Evolutionary conservation across 1,284 basidiomycete genomes (phyloP).

Genomic region (Lentinus polychrous): DNA sequence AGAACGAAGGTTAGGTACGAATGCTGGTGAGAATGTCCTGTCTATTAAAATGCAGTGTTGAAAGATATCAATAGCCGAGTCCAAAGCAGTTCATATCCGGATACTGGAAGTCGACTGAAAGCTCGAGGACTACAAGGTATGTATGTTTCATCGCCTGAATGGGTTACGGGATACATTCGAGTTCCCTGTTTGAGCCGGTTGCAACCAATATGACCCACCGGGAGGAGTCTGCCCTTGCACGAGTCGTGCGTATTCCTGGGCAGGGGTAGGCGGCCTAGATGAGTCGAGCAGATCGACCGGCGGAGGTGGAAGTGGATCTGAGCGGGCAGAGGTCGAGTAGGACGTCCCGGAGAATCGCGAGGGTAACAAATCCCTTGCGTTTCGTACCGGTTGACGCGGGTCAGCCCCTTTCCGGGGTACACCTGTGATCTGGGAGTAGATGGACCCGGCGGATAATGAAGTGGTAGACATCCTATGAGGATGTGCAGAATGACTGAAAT

Average conservation of each 20-base stretch:
- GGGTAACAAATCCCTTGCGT: constrained; percentile 29
- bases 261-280: constrained; percentile 38
- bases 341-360: constrained; percentile 43
- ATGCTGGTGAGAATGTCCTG: too few species aligned
- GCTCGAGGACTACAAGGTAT: too few species aligned
- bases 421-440: constrained; percentile 67
- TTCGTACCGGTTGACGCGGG: constrained; percentile 59
- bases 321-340: constrained; percentile 19
- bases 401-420: constrained; percentile 50
- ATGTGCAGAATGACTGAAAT: constrained; percentile 19
- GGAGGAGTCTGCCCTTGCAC: constrained; percentile 21
- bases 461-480: constrained; percentile 18
- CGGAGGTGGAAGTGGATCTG: constrained; percentile 11
- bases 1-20: too few species aligned
- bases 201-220: constrained; percentile 26
- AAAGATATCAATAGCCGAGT: too few species aligned
- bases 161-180: constrained; percentile 27
- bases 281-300: constrained; percentile 16
- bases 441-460: constrained; percentile 42
- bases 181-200: constrained; percentile 26
- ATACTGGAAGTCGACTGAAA: too few species aligned
- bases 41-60: too few species aligned
- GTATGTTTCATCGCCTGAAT: constrained; percentile 16
- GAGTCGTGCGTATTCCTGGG: constrained; percentile 50
- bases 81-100: too few species aligned